phyloP scores from a whole-genome alignment of 495 filamentous ascomycete species.

The Talaromyces liani region DNA sequence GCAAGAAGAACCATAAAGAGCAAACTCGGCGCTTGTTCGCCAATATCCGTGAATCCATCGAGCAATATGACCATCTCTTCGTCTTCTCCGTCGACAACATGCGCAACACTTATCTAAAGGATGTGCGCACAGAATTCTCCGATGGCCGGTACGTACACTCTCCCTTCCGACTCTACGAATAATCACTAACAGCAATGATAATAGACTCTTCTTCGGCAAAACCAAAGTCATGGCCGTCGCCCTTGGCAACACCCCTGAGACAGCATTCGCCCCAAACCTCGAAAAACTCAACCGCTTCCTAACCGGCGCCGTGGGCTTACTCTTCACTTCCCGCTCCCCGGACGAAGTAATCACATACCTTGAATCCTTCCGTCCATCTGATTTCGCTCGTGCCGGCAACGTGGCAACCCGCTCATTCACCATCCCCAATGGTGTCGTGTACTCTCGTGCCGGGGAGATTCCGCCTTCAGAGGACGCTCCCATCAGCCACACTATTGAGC shows the following conservation, averaged over 20 bases:
- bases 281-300: conserved; percentile 63
- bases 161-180: not conserved
- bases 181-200: not conserved
- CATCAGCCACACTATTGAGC: conserved; percentile 79
- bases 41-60: conserved; percentile 78
- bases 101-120: conserved; percentile 95
- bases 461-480: conserved; percentile 75
- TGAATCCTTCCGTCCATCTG: conserved; percentile 53
- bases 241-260: conserved; percentile 65
- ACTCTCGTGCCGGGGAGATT: conserved; percentile 69
- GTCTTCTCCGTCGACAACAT: conserved; percentile 95
- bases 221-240: conserved; percentile 97
- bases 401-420: conserved; percentile 63
- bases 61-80: conserved; percentile 81
- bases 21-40: conserved; percentile 79
- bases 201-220: conserved; percentile 92
- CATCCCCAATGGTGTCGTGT: conserved; percentile 71
- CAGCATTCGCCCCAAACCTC: conserved; percentile 68
- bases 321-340: conserved; percentile 75
- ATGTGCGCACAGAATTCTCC: conserved; percentile 72
- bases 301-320: conserved; percentile 73
- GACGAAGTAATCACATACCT: conserved; percentile 61
- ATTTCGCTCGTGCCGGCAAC: conserved; percentile 86
- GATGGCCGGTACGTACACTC: conserved; percentile 64
- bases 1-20: conserved; percentile 86